phyloP scores from a whole-genome alignment of 768 basidiomycete genomes.

The Chalciporus sphaerocephalus region DNA sequence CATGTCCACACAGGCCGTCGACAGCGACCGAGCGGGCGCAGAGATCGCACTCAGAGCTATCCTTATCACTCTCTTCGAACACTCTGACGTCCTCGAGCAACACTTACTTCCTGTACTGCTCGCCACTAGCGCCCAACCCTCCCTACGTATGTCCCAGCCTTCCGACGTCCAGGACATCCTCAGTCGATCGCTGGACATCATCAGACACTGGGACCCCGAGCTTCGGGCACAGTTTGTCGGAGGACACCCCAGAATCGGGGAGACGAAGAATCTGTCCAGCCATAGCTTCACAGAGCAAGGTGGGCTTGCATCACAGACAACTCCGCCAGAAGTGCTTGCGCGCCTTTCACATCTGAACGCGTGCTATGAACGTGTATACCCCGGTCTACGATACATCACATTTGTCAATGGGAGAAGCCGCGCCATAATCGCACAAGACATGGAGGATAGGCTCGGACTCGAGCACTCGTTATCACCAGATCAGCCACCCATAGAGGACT shows the following conservation, averaged over 20 bases:
- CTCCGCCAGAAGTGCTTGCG: conserved; percentile 68
- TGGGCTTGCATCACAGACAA: conserved; percentile 40
- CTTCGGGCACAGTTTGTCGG: conserved; percentile 63
- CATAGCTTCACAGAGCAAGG: conserved; percentile 82
- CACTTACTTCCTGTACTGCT: conserved; percentile 54
- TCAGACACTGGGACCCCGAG: conserved; percentile 49
- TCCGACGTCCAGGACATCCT: conserved; percentile 53
- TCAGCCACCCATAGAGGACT: conserved; percentile 31
- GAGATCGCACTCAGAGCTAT: conserved; percentile 27
- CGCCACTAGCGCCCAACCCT: conserved; percentile 24
- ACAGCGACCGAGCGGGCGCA: conserved; percentile 1
- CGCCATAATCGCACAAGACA: conserved; percentile 67
- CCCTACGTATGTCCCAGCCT: conserved; percentile 21
- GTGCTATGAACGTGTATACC: conserved; percentile 69
- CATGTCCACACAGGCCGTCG: conserved; percentile 1
- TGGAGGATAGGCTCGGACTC: conserved; percentile 63
- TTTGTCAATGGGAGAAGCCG: conserved; percentile 86
- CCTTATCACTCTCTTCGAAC: conserved; percentile 57
- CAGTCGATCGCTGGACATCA: conserved; percentile 44
- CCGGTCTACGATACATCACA: conserved; percentile 81
- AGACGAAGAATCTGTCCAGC: conserved; percentile 65
- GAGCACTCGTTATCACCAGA: conserved; percentile 45
- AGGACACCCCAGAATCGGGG: conserved; percentile 89
- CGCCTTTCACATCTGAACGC: conserved; percentile 73
- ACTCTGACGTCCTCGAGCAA: conserved; percentile 52